These are phyloP conservation scores for Coniochaeta prunicola DNA, from an alignment of 2,329 filamentous ascomycete genomes.

Conservation along the genomic window DNA sequence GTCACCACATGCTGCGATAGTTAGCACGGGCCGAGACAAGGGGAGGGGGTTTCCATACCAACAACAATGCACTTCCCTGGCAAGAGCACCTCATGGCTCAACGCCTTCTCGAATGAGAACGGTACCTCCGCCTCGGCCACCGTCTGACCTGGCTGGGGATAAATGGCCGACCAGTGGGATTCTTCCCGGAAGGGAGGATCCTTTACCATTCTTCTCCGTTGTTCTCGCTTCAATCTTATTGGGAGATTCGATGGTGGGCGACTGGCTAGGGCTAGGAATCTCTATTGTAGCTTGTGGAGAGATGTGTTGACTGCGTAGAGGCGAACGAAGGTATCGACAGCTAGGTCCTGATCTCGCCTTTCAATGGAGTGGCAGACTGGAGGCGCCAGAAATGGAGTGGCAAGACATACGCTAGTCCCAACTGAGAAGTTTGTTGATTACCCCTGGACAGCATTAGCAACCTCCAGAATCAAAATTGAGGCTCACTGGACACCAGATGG, in stretches of 20 bases:
- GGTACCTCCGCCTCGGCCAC: neutral
- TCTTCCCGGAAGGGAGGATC: neutral
- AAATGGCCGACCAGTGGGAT: neutral
- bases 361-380: too few relatives aligned
- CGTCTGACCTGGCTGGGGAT: neutral
- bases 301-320: neutral
- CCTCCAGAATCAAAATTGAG: too few relatives aligned
- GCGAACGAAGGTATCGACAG: neutral
- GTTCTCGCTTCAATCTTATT: too few relatives aligned
- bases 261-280: neutral
- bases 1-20: neutral
- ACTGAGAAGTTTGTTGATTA: too few relatives aligned
- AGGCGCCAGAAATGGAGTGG: too few relatives aligned
- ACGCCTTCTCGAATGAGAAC: neutral
- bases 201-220: neutral
- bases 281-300: neutral
- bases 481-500: too few relatives aligned
- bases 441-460: too few relatives aligned
- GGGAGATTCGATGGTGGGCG: neutral
- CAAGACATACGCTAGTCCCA: too few relatives aligned
- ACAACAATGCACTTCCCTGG: neutral
- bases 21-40: neutral
- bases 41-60: neutral
- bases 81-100: neutral
- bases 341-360: too few relatives aligned